These are phyloP conservation scores for Beauveria caledonica DNA, from an alignment of 2,329 filamentous ascomycete genomes.

Conservation along the genomic window DNA sequence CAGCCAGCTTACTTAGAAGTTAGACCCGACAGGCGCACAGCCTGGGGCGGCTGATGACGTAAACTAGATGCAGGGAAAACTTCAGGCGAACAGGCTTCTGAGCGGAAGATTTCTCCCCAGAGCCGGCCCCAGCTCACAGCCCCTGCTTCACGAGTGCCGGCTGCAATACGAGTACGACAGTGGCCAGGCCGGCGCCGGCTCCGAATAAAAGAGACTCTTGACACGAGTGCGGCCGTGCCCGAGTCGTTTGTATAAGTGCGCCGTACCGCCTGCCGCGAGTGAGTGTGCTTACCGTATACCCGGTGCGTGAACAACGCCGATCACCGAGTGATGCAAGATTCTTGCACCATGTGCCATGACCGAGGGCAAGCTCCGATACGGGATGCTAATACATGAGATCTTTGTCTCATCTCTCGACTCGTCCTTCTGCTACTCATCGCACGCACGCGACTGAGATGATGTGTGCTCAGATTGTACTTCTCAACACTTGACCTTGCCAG, in stretches of 20 bases:
- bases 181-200: not conserved
- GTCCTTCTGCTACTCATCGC: not conserved
- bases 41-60: not conserved
- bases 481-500: not conserved
- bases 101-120: not conserved
- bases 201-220: not conserved
- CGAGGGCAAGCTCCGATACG: not conserved
- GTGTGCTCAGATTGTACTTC: not conserved
- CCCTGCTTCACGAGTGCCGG: not conserved
- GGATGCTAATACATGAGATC: not conserved
- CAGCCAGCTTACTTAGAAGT: not conserved
- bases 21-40: too few species aligned
- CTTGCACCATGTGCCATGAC: not conserved
- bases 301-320: too few species aligned
- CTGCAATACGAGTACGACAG: slow-evolving; percentile 1
- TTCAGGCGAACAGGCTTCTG: not conserved
- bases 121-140: not conserved
- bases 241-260: not conserved
- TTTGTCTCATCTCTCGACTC: not conserved
- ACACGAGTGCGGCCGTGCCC: not conserved
- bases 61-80: not conserved
- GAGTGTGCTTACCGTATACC: too few species aligned
- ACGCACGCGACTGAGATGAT: not conserved
- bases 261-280: not conserved
- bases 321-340: too few species aligned